Evolutionary conservation across 192 early-diverging fungal species (phyloP).

Genomic region (Coemansia sp.): DNA sequence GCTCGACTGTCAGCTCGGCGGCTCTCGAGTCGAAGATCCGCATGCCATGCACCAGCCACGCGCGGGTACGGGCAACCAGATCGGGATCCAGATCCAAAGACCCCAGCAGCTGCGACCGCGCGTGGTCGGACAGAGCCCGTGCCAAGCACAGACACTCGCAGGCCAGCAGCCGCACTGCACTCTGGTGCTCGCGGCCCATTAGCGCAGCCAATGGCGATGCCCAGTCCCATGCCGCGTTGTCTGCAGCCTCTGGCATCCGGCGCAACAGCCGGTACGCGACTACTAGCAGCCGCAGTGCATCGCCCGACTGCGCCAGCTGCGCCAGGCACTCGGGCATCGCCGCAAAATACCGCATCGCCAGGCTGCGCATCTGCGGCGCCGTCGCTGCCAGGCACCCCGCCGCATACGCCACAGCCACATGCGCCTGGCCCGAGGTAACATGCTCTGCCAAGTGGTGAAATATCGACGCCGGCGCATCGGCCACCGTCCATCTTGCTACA

Average conservation of each 20-base stretch:
- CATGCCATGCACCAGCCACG: conserved; percentile 38
- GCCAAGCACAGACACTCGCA: conserved; percentile 42
- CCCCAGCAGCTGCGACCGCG: conserved; percentile 20
- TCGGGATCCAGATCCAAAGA: conserved; percentile 1
- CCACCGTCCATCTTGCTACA: conserved; percentile 69
- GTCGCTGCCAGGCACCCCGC: conserved; percentile 64
- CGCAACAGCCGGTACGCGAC: conserved; percentile 59
- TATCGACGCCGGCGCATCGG: conserved; percentile 43
- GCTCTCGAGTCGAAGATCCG: conserved; percentile 18
- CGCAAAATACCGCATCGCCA: conserved; percentile 43
- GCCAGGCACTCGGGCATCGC: conserved; percentile 10
- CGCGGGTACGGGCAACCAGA: conserved; percentile 14
- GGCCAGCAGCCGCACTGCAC: conserved; percentile 25
- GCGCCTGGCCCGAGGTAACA: conserved; percentile 29
- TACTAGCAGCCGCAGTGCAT: conserved; percentile 8
- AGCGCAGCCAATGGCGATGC: conserved; percentile 28
- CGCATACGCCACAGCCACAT: conserved; percentile 53
- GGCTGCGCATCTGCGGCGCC: conserved; percentile 72
- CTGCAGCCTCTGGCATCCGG: conserved; percentile 43
- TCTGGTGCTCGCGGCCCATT: conserved; percentile 19
- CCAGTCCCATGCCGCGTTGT: conserved; percentile 34
- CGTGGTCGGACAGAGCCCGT: conserved; percentile 24
- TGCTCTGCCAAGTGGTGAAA: conserved; percentile 21
- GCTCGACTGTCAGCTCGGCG: conserved; percentile 7
- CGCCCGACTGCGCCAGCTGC: conserved; percentile 11